Base-by-base conservation (phyloP, 306 rosid genomes). In the Rosa persica region DNA sequence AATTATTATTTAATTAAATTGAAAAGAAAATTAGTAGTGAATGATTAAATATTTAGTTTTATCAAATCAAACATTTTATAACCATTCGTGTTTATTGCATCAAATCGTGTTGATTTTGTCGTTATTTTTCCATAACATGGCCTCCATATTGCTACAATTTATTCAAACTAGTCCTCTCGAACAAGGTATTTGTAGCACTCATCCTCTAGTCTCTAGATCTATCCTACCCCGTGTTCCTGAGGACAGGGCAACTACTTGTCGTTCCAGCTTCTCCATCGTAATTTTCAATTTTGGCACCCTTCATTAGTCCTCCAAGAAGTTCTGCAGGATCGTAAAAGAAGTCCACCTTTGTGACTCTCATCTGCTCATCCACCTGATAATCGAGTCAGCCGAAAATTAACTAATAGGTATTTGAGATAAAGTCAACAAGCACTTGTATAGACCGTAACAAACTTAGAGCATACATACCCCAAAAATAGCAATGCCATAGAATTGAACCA, bases 281-380 rank as follows among this genome's bases (percentile, higher is more conserved):
- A 27, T 3, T 81, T 39, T 83, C 86, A 44, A 66, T 1, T 4
- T 38, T 66, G 43, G 72, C 9, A 65, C 90, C 86, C 73, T 86
- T 86, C 19, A 86, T 11, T 16, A 90, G 88, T 44, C 84, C 84
- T 75, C 90, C 94, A 3, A 90, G 84, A 52, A 90, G 83, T 62
- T 90, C 84, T 0, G 83, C 90, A 12, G 84, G 88, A 70, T 90
- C 94, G 47, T 54, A 88, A 61, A 86, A 90, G 78, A 85, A 84
- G 80, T 90, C 92, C 87, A 90, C 92, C 86, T 85, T 90, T 78
- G 80, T 85, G 0, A 88, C 20, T 74, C 70, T 88, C 47, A 51
- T 74, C 51, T 79, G 38, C 79, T 88, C 89, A 55, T 88, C 86
- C 86, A 90, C 68, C 91, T 90, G 86, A 19, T 70, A 19, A 19